These are phyloP conservation scores for Sisymbrium altissimum DNA, from an alignment of 345 rosid species.

Conservation along the genomic window DNA sequence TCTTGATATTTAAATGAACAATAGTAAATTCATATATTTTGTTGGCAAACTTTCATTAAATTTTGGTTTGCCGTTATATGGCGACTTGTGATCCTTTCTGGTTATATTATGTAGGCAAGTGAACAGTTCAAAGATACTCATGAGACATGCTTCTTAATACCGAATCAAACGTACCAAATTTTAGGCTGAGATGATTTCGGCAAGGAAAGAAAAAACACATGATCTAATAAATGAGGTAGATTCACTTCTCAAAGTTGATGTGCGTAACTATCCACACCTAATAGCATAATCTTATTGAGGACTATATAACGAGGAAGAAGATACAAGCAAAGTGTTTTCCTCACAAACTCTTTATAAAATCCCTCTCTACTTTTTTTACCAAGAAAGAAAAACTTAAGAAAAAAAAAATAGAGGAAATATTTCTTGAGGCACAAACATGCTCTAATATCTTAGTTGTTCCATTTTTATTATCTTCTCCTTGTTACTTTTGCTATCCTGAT, in stretches of 20 bases:
- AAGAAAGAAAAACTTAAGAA: neutral
- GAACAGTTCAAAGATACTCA: neutral
- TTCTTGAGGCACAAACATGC: neutral
- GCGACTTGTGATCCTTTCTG: neutral
- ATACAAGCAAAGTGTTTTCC: neutral
- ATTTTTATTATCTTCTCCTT: neutral
- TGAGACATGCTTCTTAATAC: neutral
- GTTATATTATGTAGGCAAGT: neutral
- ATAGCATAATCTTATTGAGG: neutral
- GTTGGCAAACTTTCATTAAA: no score
- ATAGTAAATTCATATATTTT: no score
- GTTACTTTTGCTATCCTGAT: neutral
- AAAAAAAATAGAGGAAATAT: neutral
- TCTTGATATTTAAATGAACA: no score
- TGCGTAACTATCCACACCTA: neutral
- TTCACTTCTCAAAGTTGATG: neutral
- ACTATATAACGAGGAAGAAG: neutral
- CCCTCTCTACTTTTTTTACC: neutral
- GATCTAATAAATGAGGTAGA: neutral
- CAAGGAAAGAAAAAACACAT: neutral
- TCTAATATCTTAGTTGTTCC: neutral
- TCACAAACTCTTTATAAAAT: neutral
- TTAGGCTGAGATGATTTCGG: neutral
- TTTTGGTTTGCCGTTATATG: neutral
- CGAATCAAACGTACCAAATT: neutral